Base-by-base conservation (phyloP, 2,329 filamentous ascomycete species). In the Microcyclospora tardicrescens region DNA sequence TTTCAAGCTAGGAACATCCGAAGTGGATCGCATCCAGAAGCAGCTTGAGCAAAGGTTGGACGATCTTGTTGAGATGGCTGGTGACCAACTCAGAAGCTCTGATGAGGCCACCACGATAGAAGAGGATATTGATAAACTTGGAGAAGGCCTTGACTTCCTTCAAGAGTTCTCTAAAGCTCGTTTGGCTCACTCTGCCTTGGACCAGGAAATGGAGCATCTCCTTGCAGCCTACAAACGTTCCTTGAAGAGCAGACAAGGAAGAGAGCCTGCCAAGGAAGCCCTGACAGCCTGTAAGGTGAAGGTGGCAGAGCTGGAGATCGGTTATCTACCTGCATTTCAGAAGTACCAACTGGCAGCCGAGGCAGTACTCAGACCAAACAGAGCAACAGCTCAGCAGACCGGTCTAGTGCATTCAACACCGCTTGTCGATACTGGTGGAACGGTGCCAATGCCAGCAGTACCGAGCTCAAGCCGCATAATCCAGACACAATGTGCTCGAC, bases 401-500 rank as follows among this genome's bases (percentile, higher is more conserved):
- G 19, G 19, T 24, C 19, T 24, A 8, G 19, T 24, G 19, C 19
- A 24, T 8, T 24, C 19, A 24, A 24, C 19, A 24, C 19, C 4
- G 19, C 19, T 24, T 24, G 19, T 24, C 8, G 19, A 24, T 24
- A 5, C 19, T 24, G 19, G 19, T 24, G 19, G 16, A 35, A 43
- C 6, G 51, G 53, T n/a, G 36, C 56, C 19, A 39, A 42, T 11
- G 29, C 42, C 33, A 13, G 37, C 16, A 5, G 30, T 48, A 5
- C 43, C 48, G 10, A 55, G 52, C 41, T 54, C 52, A 5, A 56
- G 52, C 38, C 46, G 55, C 10, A 46, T 60, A 14, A 52, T 46
- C 10, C 56, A 60, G 39, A 60, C 57, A 2, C 56, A 59, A 33
- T 42, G 49, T 34, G 41, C 30, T 12, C 49, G 44, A 46, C 43